A percentile compares a stretch with the other conserved stretches of the same genome.
phyloP scores from a whole-genome alignment of 768 basidiomycete genomes.

The Lyophyllum shimeji region DNA sequence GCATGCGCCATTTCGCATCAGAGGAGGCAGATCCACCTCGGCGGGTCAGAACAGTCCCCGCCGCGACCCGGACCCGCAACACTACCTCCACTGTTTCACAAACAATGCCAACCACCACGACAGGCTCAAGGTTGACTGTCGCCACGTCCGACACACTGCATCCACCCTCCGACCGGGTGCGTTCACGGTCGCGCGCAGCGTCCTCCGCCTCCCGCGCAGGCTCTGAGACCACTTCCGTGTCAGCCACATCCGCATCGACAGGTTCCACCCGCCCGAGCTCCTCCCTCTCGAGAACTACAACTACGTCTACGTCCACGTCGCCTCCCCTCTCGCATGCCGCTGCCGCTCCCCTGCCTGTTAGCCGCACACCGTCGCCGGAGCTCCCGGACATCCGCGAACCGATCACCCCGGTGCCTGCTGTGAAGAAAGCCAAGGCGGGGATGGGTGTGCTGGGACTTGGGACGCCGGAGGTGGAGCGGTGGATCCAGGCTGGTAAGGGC shows the following conservation, averaged over 20 bases:
- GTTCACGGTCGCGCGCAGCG: conserved; percentile 3
- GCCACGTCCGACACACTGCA: background rate
- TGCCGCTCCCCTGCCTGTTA: conserved; percentile 17
- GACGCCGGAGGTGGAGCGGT: conserved; percentile 51
- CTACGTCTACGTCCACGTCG: conserved; percentile 21
- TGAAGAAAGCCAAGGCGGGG: conserved; percentile 16
- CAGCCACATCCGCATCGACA: conserved; percentile 5
- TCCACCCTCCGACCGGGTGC: background rate
- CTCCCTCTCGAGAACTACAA: conserved; percentile 28
- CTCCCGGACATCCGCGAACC: conserved; percentile 35
- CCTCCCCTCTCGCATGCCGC: conserved; percentile 20
- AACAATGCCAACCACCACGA: background rate
- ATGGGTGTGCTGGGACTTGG: conserved; percentile 43
- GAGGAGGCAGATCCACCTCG: conserved; percentile 23
- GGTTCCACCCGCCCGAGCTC: conserved; percentile 14
- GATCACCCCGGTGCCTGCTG: conserved; percentile 30
- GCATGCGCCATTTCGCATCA: background rate
- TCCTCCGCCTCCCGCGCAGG: conserved; percentile 12
- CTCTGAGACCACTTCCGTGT: conserved; percentile 16
- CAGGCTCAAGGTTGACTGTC: background rate
- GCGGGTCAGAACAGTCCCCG: conserved; percentile 27
- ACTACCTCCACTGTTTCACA: conserved; percentile 1
- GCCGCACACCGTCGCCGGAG: conserved; percentile 43
- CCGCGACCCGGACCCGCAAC: conserved; percentile 22
- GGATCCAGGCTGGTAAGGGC: conserved; percentile 44